These are phyloP conservation scores for Quercus phellos DNA, from an alignment of 331 rosid species.

Conservation along the genomic window DNA sequence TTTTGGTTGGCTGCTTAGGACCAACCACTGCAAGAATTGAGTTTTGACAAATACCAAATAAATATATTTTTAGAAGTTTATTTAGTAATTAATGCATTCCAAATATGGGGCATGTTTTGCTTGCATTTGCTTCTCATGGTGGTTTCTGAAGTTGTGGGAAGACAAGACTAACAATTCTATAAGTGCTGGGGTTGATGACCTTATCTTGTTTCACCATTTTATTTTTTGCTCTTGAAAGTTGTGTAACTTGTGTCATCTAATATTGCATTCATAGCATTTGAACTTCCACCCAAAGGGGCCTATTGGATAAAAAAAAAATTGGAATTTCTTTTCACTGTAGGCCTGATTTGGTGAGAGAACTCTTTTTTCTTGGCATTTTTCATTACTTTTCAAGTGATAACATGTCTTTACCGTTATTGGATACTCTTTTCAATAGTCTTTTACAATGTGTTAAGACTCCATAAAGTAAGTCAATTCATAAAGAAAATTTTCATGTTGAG, in stretches of 20 bases:
- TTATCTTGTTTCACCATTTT: slow-evolving; percentile 7
- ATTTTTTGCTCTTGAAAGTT: slow-evolving; percentile 49
- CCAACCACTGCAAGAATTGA: neutral
- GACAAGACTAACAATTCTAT: neutral
- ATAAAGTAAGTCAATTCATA: too few species aligned
- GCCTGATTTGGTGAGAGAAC: neutral
- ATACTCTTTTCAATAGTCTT: neutral
- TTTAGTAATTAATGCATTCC: neutral
- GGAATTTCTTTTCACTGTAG: too few species aligned
- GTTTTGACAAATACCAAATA: neutral
- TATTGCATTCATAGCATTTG: slow-evolving; percentile 75
- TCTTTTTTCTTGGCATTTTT: slow-evolving; percentile 5
- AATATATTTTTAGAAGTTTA: neutral
- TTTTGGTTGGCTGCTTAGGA: neutral
- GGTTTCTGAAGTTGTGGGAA: slow-evolving; percentile 9
- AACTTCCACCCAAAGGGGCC: too few species aligned
- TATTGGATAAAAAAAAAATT: too few species aligned
- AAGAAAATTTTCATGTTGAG: too few species aligned
- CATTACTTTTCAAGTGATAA: neutral
- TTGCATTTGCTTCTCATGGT: neutral
- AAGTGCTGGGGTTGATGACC: neutral
- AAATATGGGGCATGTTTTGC: neutral
- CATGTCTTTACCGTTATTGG: neutral
- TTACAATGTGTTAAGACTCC: too few species aligned
- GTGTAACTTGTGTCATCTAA: slow-evolving; percentile 52